Conservation (phyloP, 176 grass and related monocot species). For the Triticum timopheevii region DNA sequence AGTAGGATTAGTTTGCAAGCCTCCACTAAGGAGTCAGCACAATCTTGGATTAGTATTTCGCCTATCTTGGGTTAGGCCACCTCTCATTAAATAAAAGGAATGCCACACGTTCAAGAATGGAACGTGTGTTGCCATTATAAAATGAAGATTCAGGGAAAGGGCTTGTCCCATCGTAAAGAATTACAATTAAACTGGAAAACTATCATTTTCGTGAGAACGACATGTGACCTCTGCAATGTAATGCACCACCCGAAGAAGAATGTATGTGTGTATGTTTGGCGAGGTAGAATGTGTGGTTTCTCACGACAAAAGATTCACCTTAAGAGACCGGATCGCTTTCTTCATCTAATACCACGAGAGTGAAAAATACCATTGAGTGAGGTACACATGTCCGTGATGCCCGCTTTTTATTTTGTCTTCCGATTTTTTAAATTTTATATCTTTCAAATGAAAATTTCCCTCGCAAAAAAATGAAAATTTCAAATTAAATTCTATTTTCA, state of each 20-base stretch:
- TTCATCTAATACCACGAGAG: no score
- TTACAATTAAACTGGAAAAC: not conserved
- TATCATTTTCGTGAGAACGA: not conserved
- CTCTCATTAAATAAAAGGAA: slow-evolving; percentile 30
- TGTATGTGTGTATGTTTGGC: no score
- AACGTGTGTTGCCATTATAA: not conserved
- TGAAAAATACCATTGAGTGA: no score
- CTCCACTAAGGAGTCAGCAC: slow-evolving; percentile 51
- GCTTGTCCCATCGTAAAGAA: not conserved
- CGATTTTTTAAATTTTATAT: no score
- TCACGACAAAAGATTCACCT: no score
- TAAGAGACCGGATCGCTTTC: no score
- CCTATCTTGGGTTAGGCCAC: slow-evolving; percentile 34
- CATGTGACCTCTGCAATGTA: not conserved
- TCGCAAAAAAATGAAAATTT: no score
- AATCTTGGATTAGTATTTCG: slow-evolving; percentile 3
- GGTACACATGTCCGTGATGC: no score
- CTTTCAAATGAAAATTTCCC: no score
- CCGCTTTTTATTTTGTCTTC: no score
- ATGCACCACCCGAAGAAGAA: not conserved
- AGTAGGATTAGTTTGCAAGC: slow-evolving; percentile 49
- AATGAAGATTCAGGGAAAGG: not conserved
- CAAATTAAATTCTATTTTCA: no score
- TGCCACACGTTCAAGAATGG: slow-evolving; percentile 19
- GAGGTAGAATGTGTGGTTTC: not conserved